Conservation (phyloP, 208 protist species). For the Trypanosoma congolense region DNA sequence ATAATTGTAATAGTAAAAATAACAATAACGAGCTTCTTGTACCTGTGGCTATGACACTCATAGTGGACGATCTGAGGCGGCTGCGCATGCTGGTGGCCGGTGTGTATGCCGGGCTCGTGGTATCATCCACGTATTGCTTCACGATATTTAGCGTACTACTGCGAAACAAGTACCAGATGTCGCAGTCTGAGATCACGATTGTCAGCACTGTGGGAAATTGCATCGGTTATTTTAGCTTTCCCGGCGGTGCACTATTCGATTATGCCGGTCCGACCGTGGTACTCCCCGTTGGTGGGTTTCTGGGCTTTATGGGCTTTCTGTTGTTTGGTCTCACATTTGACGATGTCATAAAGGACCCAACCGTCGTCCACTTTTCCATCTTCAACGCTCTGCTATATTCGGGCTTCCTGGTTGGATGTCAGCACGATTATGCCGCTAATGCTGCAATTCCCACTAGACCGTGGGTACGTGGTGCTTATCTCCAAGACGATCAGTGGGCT, state of each 20-base stretch:
- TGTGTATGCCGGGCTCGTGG: slow-evolving; percentile 41
- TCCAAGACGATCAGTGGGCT: slow-evolving; percentile 81
- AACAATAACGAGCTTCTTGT: slow-evolving; percentile 3
- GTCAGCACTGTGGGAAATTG: slow-evolving; percentile 72
- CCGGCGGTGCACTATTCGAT: slow-evolving; percentile 67
- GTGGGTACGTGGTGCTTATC: slow-evolving; percentile 67
- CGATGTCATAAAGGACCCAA: slow-evolving; percentile 30
- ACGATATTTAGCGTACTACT: slow-evolving; percentile 58
- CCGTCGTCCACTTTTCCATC: slow-evolving; percentile 47
- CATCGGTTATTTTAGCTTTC: slow-evolving; percentile 47
- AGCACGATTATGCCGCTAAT: slow-evolving; percentile 67
- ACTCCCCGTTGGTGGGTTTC: slow-evolving; percentile 27
- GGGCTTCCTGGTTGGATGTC: slow-evolving; percentile 49
- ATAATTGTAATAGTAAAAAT: neutral
- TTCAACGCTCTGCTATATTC: slow-evolving; percentile 62
- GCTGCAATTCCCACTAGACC: slow-evolving; percentile 67
- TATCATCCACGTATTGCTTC: slow-evolving; percentile 70
- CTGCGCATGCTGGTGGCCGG: slow-evolving; percentile 13
- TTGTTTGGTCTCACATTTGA: slow-evolving; percentile 64
- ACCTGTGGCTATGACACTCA: neutral
- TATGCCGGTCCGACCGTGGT: slow-evolving; percentile 45
- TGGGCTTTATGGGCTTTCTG: slow-evolving; percentile 50
- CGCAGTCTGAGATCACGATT: slow-evolving; percentile 59
- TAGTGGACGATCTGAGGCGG: neutral
- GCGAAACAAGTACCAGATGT: slow-evolving; percentile 39